Base-by-base conservation (phyloP, 176 grass and related monocot species). In the Cocos nucifera region DNA sequence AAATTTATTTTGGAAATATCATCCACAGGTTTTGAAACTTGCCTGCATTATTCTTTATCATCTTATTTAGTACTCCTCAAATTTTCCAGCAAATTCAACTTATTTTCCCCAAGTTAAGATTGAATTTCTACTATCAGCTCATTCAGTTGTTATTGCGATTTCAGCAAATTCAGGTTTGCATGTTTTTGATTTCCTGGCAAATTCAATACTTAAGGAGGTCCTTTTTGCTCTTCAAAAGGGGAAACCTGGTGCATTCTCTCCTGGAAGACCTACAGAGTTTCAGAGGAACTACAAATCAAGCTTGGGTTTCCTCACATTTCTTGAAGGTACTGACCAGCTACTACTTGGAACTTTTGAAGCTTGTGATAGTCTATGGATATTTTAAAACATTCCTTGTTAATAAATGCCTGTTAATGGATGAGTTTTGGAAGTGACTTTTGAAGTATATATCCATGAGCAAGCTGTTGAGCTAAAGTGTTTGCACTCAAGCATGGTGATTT, bases 1-100 rank as follows among this genome's bases (percentile, higher is more conserved):
- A 98, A 98, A 76, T 98, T 98, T 69, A 82, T 98, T 61, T 69
- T 98, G 73, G 87, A 98, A 58, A 88, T 98, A 83, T 92, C 84
- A 71, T 98, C 87, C 58, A 83, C 71, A 51, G 93, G 93, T 92
- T 32, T 32, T 29, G 28, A 29, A 29, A 29, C 5, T 29, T 32
- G 6, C 30, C 30, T 7, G 6, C 30, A 32, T 32, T 6, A 3
- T 32, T 8, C 30, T 32, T 32, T 8, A 8, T 32, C 6, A 32
- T 32, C 30, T 8, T 32, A 7, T 32, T 32, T 8, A 32, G 30
- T 8, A 32, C 6, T 32, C 30, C 6, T 32, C 6, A 8, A 32
- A 32, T 32, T 32, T 7, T 32, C 30, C 26, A 7, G 30, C 30
- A 32, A 32, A 32, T 32, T 32, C 6, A 32, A 1, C 0, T 32